Evolutionary conservation across 1,284 basidiomycete species (phyloP).

Genomic region (Rhizoctonia solani): DNA sequence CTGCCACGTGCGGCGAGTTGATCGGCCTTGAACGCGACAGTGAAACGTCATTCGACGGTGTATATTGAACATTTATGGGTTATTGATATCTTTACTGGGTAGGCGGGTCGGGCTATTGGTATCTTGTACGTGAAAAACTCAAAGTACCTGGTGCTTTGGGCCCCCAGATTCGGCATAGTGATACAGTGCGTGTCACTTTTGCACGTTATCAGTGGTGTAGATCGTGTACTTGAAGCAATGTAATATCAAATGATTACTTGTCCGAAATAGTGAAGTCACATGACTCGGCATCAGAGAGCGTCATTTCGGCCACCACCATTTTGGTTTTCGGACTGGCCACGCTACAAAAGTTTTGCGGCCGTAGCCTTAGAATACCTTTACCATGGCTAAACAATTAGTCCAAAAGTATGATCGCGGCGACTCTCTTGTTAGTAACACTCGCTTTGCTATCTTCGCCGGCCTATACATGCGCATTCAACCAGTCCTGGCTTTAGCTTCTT

Average conservation of each 20-base stretch:
- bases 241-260: not conserved
- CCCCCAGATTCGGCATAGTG: not conserved
- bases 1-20: not conserved
- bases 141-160: not conserved
- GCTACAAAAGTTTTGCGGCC: no score
- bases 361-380: no score
- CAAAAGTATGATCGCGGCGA: not conserved
- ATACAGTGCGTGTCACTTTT: conserved; percentile 1
- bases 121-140: conserved; percentile 7
- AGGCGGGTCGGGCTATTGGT: conserved; percentile 2
- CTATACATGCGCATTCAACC: conserved; percentile 23
- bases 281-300: not conserved
- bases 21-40: conserved; percentile 1
- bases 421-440: not conserved
- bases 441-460: not conserved
- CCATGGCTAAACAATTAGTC: not conserved
- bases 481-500: conserved; percentile 15
- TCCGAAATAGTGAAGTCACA: not conserved
- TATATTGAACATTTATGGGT: conserved; percentile 22
- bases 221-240: not conserved
- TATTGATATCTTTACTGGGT: conserved; percentile 17
- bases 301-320: not conserved
- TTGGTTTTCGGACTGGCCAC: not conserved
- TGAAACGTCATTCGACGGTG: not conserved
- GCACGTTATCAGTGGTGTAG: not conserved